These are phyloP conservation scores for Secale cereale DNA, from an alignment of 176 grass and related monocot species.

Conservation along the genomic window DNA sequence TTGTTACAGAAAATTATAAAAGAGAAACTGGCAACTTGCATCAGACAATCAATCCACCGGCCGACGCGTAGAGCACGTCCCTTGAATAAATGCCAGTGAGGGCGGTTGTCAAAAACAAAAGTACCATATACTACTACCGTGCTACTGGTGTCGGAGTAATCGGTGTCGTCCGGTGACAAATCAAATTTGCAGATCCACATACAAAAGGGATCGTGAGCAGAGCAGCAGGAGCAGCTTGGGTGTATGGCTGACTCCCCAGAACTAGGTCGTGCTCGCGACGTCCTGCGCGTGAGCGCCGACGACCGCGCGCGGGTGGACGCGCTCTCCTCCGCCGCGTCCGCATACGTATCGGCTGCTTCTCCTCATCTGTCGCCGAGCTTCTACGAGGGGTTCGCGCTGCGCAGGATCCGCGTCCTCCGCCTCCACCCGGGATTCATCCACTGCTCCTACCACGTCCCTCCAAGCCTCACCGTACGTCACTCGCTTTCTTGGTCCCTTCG, in stretches of 20 bases:
- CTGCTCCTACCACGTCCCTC: slow-evolving; percentile 80
- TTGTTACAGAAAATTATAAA: too few species aligned
- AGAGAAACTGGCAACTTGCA: too few species aligned
- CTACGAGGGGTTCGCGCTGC: slow-evolving; percentile 66
- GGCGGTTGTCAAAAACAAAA: too few species aligned
- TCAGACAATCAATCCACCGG: too few species aligned
- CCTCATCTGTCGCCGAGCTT: slow-evolving; percentile 35
- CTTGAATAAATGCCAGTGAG: too few species aligned
- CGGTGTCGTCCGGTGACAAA: not conserved
- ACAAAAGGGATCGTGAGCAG: not conserved
- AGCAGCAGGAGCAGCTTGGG: not conserved
- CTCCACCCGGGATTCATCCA: slow-evolving; percentile 54
- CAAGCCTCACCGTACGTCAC: slow-evolving; percentile 46
- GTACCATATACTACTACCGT: too few species aligned
- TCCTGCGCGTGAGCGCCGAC: slow-evolving; percentile 35
- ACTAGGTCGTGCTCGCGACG: not conserved
- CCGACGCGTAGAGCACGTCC: too few species aligned
- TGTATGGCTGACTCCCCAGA: not conserved
- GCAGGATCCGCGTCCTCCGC: slow-evolving; percentile 56
- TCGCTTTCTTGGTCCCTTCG: not conserved
- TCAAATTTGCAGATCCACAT: not conserved
- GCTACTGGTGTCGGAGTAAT: not conserved
- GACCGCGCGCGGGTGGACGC: slow-evolving; percentile 37
- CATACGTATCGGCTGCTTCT: not conserved
- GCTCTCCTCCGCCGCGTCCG: slow-evolving; percentile 34